These are phyloP conservation scores for Boletus rubescentipes DNA, from an alignment of 768 basidiomycete genomes.

Conservation along the genomic window DNA sequence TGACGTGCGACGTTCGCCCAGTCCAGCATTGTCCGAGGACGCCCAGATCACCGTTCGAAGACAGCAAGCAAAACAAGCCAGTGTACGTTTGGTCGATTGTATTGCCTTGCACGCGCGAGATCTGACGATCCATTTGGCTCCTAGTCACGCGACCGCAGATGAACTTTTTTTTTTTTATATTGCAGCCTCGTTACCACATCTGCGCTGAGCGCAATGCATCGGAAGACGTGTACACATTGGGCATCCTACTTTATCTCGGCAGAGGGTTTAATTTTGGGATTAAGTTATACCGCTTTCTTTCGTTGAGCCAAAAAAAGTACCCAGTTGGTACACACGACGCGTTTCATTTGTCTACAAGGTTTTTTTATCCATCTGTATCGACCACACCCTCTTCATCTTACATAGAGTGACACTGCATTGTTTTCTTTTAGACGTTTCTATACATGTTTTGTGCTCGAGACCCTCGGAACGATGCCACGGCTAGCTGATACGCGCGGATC, in stretches of 20 bases:
- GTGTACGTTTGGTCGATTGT: conserved; percentile 11
- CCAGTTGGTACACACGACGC: no score
- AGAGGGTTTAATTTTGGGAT: conserved; percentile 21
- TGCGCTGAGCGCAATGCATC: conserved; percentile 23
- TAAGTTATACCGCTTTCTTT: conserved; percentile 28
- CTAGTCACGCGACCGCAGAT: conserved; percentile 33
- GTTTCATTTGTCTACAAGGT: no score
- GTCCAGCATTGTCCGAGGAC: conserved; percentile 32
- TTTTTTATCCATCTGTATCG: no score
- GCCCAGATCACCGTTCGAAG: conserved; percentile 33
- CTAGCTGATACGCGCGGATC: no score
- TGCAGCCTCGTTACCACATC: conserved; percentile 10
- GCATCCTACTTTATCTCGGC: conserved; percentile 25
- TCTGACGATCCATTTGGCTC: conserved; percentile 17
- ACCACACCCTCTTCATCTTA: no score
- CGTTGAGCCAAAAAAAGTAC: no score
- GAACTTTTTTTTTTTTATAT: conserved; percentile 15
- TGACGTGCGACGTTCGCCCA: conserved; percentile 32
- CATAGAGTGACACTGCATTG: no score
- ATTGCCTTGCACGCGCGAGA: background rate
- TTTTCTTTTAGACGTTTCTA: no score
- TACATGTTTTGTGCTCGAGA: no score
- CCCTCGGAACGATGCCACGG: no score
- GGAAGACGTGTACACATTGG: conserved; percentile 9
- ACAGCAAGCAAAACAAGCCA: conserved; percentile 26